phyloP scores from a whole-genome alignment of 2,329 filamentous ascomycete genomes.

The Colletotrichum tamarilloi region DNA sequence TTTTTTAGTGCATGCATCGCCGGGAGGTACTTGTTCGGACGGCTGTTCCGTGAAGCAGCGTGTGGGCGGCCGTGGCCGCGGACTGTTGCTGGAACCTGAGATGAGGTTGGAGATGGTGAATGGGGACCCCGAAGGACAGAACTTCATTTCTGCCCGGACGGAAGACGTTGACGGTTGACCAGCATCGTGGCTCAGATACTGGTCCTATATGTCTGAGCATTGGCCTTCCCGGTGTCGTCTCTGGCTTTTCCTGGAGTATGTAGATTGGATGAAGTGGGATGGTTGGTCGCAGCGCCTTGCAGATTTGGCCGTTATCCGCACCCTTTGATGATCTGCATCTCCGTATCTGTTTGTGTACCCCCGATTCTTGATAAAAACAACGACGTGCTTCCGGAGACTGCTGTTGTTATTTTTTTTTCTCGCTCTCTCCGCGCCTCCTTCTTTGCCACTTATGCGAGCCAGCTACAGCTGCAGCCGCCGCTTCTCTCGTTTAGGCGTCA shows the following conservation, averaged over 20 bases:
- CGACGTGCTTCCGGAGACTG: background rate
- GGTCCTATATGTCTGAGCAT: background rate
- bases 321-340: conserved; percentile 10
- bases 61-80: background rate
- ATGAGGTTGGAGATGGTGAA: background rate
- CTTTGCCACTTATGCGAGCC: conserved; percentile 1
- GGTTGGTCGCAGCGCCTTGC: conserved; percentile 2
- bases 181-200: background rate
- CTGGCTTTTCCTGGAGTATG: background rate
- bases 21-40: conserved; percentile 8
- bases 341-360: background rate
- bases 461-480: conserved; percentile 12
- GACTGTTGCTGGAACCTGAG: background rate
- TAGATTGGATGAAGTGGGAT: conserved; percentile 1
- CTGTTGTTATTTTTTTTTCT: conserved; percentile 29
- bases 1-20: conserved; percentile 28
- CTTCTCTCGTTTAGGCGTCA: conserved; percentile 26
- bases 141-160: background rate
- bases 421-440: conserved; percentile 8
- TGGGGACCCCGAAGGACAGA: background rate
- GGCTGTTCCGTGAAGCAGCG: conserved; percentile 9
- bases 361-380: conserved; percentile 6
- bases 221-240: background rate
- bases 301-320: conserved; percentile 4
- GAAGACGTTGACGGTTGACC: background rate